Conservation (phyloP, 768 basidiomycete species). For the Leccinum variicolor region DNA sequence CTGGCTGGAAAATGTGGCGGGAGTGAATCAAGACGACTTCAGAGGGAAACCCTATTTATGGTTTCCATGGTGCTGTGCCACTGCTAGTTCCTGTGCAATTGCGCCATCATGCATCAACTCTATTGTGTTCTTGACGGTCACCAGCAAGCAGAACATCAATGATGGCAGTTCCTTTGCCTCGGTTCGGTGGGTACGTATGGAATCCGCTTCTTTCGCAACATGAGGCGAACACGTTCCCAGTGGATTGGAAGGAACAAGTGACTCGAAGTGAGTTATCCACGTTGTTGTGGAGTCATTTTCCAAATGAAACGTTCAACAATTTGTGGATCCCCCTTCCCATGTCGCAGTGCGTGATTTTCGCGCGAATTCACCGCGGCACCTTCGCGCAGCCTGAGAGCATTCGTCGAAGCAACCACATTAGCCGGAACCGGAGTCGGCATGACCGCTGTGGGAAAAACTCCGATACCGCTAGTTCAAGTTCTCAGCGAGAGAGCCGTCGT, state of each 20-base stretch:
- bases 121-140: neutral
- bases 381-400: neutral
- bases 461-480: too few species aligned
- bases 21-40: neutral
- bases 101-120: neutral
- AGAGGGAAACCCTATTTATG: neutral
- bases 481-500: too few species aligned
- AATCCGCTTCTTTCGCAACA: neutral
- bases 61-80: neutral
- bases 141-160: neutral
- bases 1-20: neutral
- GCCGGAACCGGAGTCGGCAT: too few species aligned
- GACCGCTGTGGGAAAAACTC: too few species aligned
- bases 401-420: too few species aligned
- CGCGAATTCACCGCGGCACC: neutral
- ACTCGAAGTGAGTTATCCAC: neutral
- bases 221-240: neutral
- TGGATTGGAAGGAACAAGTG: neutral
- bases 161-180: too few species aligned
- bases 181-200: neutral
- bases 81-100: neutral
- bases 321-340: neutral
- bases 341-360: neutral
- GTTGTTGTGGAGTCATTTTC: neutral
- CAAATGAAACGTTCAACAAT: neutral